Percentiles rank a stretch among this genome's conserved stretches.
Evolutionary conservation across 306 rosid genomes (phyloP).

Genomic region (Cotoneaster glaucophyllus): DNA sequence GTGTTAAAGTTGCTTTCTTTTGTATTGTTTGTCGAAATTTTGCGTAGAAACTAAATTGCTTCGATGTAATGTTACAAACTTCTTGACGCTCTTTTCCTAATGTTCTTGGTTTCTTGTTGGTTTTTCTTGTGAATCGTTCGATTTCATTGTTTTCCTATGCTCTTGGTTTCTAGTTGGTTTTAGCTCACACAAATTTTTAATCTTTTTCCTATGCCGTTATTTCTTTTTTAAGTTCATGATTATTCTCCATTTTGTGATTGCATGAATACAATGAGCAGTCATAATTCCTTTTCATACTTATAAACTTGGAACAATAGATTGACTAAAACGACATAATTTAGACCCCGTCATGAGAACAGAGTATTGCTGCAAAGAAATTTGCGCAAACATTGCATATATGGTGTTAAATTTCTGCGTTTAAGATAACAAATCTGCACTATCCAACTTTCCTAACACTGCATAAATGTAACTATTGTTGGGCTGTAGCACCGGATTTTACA

Average conservation of each 20-base stretch:
- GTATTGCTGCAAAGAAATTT: neutral
- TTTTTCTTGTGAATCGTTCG: no score
- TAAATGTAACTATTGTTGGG: neutral
- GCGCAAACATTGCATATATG: neutral
- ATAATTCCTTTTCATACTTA: neutral
- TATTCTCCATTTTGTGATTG: neutral
- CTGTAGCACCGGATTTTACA: neutral
- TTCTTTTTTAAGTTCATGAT: neutral
- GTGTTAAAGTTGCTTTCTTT: neutral
- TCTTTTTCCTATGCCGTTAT: neutral
- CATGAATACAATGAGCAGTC: neutral
- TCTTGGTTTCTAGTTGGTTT: neutral
- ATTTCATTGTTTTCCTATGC: neutral
- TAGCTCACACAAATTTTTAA: neutral
- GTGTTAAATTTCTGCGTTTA: neutral
- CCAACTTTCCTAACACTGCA: neutral
- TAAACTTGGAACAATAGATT: neutral
- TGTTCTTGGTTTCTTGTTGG: neutral
- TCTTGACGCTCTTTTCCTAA: neutral
- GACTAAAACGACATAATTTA: neutral
- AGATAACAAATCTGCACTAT: conserved; percentile 2
- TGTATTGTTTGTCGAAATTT: neutral
- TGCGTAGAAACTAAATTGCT: neutral
- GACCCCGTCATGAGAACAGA: neutral
- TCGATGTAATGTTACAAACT: neutral